These are phyloP conservation scores for Calonectria hawksworthii DNA, from an alignment of 2,329 filamentous ascomycete genomes.

Conservation along the genomic window DNA sequence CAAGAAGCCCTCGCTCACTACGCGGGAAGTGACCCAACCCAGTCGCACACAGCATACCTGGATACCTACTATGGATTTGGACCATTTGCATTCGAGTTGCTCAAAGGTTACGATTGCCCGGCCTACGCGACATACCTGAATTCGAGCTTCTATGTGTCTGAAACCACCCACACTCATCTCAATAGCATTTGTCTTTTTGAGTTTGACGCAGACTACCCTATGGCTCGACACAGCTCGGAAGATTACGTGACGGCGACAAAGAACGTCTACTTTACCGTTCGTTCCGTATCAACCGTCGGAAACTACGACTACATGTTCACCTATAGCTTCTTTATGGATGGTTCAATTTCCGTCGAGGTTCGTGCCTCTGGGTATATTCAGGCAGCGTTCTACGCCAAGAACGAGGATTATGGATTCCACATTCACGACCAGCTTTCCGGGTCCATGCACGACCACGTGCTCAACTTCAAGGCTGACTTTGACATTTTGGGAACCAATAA, in stretches of 20 bases:
- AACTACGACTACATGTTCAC: slow-evolving; percentile 60
- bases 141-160: slow-evolving; percentile 58
- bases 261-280: slow-evolving; percentile 21
- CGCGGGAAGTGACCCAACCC: slow-evolving; percentile 61
- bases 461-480: slow-evolving; percentile 58
- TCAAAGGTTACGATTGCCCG: slow-evolving; percentile 67
- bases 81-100: slow-evolving; percentile 58
- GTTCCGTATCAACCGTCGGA: slow-evolving; percentile 48
- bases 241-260: slow-evolving; percentile 20
- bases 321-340: slow-evolving; percentile 53
- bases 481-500: slow-evolving; percentile 54
- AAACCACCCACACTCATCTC: slow-evolving; percentile 59
- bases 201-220: slow-evolving; percentile 61
- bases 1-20: slow-evolving; percentile 70
- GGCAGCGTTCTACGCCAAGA: slow-evolving; percentile 53
- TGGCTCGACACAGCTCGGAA: slow-evolving; percentile 53
- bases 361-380: slow-evolving; percentile 56
- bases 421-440: slow-evolving; percentile 55
- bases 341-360: slow-evolving; percentile 55
- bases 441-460: slow-evolving; percentile 55
- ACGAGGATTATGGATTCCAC: slow-evolving; percentile 52
- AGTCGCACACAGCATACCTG: slow-evolving; percentile 60
- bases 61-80: slow-evolving; percentile 65
- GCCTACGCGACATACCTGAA: slow-evolving; percentile 64
- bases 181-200: slow-evolving; percentile 71